Evolutionary conservation across 2,329 filamentous ascomycete species (phyloP).

Genomic region (Penicillium sp.): DNA sequence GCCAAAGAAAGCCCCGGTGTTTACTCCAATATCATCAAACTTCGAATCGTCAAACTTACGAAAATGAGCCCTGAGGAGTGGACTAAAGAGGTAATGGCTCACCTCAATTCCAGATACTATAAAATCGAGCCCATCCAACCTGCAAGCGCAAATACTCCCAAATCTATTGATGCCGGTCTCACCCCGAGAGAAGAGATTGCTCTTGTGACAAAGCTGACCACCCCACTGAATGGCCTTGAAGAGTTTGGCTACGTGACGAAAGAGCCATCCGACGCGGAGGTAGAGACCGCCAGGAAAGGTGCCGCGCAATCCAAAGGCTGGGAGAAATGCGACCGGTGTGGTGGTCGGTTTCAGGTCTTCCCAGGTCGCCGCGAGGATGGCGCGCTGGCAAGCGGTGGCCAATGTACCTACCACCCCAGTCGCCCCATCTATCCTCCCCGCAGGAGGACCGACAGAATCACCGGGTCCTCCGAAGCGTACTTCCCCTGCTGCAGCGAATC

Average conservation of each 20-base stretch:
- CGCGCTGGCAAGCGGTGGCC: conserved; percentile 70
- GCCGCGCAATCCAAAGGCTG: conserved; percentile 68
- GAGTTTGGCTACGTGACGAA: conserved; percentile 71
- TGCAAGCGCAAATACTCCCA: conserved; percentile 41
- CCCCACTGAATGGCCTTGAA: conserved; percentile 62
- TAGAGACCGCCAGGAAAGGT: conserved; percentile 64
- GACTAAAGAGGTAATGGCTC: conserved; percentile 59
- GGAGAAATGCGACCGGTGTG: conserved; percentile 87
- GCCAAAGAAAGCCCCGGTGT: conserved; percentile 66
- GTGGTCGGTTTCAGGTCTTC: conserved; percentile 84
- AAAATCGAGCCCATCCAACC: conserved; percentile 27
- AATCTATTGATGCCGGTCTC: conserved; percentile 67
- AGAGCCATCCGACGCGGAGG: conserved; percentile 63
- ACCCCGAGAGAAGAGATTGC: conserved; percentile 64
- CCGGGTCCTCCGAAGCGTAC: conserved; percentile 57
- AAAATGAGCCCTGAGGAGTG: conserved; percentile 72
- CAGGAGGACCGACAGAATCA: conserved; percentile 55
- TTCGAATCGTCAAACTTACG: conserved; percentile 70
- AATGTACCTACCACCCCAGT: conserved; percentile 78
- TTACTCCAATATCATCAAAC: conserved; percentile 81
- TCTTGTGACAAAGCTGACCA: conserved; percentile 61
- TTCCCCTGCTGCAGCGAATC: conserved; percentile 77
- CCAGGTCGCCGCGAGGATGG: conserved; percentile 77
- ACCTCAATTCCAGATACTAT: conserved; percentile 39
- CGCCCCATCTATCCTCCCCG: conserved; percentile 60